Percentiles rank a stretch among this genome's conserved stretches.
Conservation (phyloP, 345 rosid species). For the Acer campestre region DNA sequence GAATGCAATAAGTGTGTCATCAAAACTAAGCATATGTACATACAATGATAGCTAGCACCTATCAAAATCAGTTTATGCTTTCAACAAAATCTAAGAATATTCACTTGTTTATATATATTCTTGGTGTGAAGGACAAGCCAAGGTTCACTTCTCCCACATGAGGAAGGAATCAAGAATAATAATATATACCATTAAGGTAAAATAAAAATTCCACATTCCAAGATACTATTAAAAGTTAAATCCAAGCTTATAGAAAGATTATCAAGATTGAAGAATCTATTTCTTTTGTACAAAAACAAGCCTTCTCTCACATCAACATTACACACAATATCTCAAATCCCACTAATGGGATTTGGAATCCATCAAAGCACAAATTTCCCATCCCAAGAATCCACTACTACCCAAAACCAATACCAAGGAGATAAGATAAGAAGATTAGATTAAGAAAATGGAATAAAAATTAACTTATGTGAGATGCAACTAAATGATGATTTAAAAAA, state of each 20-base stretch:
- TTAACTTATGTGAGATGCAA: neutral
- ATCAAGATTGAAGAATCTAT: conserved; percentile 10
- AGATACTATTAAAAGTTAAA: neutral
- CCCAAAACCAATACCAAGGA: neutral
- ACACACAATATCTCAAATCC: conserved; percentile 11
- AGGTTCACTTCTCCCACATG: neutral
- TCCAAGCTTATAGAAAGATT: neutral
- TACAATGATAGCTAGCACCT: neutral
- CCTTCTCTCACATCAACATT: neutral
- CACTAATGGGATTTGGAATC: conserved; percentile 24
- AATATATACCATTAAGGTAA: neutral
- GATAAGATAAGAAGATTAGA: neutral
- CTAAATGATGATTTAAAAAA: neutral
- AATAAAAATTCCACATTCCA: conserved; percentile 6
- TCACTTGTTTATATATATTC: neutral
- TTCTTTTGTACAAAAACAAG: neutral
- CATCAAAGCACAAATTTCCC: conserved; percentile 19
- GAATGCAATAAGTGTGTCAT: conserved; percentile 2
- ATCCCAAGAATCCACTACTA: conserved; percentile 14
- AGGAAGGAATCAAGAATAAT: neutral
- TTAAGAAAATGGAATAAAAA: neutral
- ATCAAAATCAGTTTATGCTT: conserved; percentile 6
- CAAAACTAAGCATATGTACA: neutral
- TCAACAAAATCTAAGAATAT: neutral
- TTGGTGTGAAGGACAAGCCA: neutral